A percentile compares a stretch with the other conserved stretches of the same genome.
Evolutionary conservation across 345 rosid genomes (phyloP).

Genomic region (Barbarea vulgaris): DNA sequence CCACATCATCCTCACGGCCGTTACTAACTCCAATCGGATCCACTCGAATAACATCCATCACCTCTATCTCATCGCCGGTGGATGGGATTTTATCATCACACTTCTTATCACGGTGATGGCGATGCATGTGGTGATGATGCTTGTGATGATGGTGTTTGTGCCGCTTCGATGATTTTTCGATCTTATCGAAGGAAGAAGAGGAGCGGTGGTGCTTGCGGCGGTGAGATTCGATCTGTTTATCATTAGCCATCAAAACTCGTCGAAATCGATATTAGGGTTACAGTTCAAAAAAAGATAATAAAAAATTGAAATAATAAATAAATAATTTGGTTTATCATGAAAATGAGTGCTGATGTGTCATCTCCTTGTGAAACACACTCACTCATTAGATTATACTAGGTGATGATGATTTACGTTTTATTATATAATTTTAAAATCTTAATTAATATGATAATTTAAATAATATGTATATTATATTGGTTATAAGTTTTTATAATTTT

Average conservation of each 20-base stretch:
- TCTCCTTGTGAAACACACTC: too few relatives aligned
- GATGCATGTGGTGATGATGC: constrained; percentile 48
- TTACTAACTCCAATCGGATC: constrained; percentile 29
- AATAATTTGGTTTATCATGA: too few relatives aligned
- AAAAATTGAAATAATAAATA: too few relatives aligned
- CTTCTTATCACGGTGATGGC: constrained; percentile 67
- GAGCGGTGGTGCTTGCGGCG: constrained; percentile 73
- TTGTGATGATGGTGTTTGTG: constrained; percentile 80
- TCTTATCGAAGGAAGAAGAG: constrained; percentile 48
- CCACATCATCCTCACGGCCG: constrained; percentile 68
- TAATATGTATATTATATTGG: too few relatives aligned
- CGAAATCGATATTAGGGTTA: constrained; percentile 47
- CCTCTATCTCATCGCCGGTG: constrained; percentile 38
- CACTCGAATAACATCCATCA: constrained; percentile 24
- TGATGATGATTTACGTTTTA: too few relatives aligned
- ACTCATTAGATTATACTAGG: too few relatives aligned
- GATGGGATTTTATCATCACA: constrained; percentile 49
- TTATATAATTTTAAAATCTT: too few relatives aligned
- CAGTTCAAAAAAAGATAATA: constrained; percentile 41
- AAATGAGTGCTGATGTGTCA: too few relatives aligned
- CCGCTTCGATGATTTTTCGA: constrained; percentile 67
- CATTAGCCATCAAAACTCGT: constrained; percentile 52
- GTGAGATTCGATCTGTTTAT: constrained; percentile 52
- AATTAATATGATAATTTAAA: too few relatives aligned
- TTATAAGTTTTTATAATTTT: too few relatives aligned